Evolutionary conservation across 2,329 filamentous ascomycete species (phyloP).

Genomic region (Xylariales sp.): DNA sequence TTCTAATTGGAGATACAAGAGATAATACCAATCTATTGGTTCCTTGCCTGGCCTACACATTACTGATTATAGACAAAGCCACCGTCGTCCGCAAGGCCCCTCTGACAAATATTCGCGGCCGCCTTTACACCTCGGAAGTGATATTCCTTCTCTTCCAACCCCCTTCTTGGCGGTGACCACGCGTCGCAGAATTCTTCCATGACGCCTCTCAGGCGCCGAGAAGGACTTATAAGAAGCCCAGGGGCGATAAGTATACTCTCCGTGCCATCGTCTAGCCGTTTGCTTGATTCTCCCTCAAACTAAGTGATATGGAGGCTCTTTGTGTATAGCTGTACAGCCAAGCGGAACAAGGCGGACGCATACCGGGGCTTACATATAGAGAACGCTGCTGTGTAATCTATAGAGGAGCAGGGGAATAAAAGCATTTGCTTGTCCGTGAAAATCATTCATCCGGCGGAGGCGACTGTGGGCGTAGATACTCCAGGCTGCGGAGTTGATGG

Average conservation of each 20-base stretch:
- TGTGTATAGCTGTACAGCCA: not conserved
- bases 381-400: not conserved
- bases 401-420: not conserved
- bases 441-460: conserved; percentile 37
- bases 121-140: too few species aligned
- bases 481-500: conserved; percentile 32
- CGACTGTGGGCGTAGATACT: conserved; percentile 12
- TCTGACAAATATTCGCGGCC: not conserved
- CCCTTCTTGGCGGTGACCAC: not conserved
- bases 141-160: not conserved
- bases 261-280: not conserved
- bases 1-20: not conserved
- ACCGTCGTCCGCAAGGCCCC: not conserved
- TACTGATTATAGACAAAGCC: not conserved
- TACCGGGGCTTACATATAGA: not conserved
- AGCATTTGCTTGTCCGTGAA: not conserved
- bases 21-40: not conserved
- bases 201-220: not conserved
- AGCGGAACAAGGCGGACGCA: not conserved
- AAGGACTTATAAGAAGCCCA: not conserved
- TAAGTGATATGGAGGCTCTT: not conserved
- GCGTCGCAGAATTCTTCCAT: not conserved
- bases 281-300: not conserved
- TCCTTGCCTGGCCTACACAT: not conserved
- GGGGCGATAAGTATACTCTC: too few species aligned